Base-by-base conservation (phyloP, 805 yeast genomes). In the Metschnikowia aberdeeniae region DNA sequence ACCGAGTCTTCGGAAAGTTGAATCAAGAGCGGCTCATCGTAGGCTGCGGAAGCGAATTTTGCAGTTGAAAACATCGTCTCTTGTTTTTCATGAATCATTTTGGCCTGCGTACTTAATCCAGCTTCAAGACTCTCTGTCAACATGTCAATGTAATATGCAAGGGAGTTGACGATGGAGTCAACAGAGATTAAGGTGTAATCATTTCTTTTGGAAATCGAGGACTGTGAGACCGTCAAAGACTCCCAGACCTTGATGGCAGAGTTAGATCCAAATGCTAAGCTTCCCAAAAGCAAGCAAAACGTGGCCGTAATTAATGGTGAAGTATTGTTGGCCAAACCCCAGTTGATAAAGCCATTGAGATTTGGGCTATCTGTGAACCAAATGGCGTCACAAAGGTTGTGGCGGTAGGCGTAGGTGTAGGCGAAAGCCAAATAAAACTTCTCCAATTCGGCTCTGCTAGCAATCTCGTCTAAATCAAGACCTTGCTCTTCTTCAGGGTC, bases 241-340 rank as follows among this genome's bases (percentile, higher is more conserved):
- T 70, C 76, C 73, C 74, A 72, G 3, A 72, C 59, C 43, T 55
- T 63, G 14, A 53, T 53, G 2, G 89, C 77, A 47, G 78, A 75
- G 19, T 73, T 73, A 2, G 73, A 67, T n/a, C 85, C 83, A 14
- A 75, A 72, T 0, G 93, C 74, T 33, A 92, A 69, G 5, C 93
- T 83, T 2, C 95, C 82, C 46, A 92, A 69, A 74, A 92, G 77
- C 45, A 88, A 73, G 52, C 90, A 81, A 56, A 84, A 89, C 0
- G 95, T 78, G 0, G 98, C 85, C 42, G 88, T 78, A 68, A 89
- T 87, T 40, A 89, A 70, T 8, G 92, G 83, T 12, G 88, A 88
- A 1, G 75, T 67, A 49, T 82, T 89, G 56, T 86, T 82, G 47
- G 80, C 81, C 2, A 93, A 73, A 0, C 95, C 95, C 98, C 98